phyloP scores from a whole-genome alignment of 305 asterid genomes.

The Fraxinus floribunda region DNA sequence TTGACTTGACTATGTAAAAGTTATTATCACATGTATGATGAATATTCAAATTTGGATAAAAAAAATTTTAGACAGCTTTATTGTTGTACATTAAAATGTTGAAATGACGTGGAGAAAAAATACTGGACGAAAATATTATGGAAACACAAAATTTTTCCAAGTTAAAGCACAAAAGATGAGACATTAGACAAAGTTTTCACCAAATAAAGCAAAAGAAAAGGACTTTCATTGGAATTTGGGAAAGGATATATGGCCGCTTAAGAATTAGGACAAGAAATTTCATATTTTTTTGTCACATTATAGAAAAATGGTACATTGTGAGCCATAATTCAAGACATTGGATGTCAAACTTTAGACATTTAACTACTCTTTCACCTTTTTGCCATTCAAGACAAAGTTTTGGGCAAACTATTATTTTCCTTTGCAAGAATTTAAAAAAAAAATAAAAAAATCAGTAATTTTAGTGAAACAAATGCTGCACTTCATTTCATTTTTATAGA shows the following conservation, averaged over 20 bases:
- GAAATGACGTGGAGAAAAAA: too few species aligned
- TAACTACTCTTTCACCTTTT: neutral
- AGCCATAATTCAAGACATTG: neutral
- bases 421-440: neutral
- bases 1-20: neutral
- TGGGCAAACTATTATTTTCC: neutral
- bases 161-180: neutral
- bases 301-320: neutral
- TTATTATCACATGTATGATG: neutral
- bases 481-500: neutral
- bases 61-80: too few species aligned
- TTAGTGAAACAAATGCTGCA: neutral
- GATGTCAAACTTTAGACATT: neutral
- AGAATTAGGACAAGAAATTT: neutral
- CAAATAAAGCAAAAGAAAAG: conserved; percentile 19
- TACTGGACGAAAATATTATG: neutral
- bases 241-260: neutral
- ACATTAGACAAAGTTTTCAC: conserved; percentile 19
- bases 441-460: too few species aligned
- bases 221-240: conserved; percentile 15
- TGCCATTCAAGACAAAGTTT: neutral
- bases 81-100: neutral
- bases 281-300: neutral
- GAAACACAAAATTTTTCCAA: neutral
- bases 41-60: neutral